Conservation (phyloP, 2,329 filamentous ascomycete genomes). For the Bipolaris bicolor region DNA sequence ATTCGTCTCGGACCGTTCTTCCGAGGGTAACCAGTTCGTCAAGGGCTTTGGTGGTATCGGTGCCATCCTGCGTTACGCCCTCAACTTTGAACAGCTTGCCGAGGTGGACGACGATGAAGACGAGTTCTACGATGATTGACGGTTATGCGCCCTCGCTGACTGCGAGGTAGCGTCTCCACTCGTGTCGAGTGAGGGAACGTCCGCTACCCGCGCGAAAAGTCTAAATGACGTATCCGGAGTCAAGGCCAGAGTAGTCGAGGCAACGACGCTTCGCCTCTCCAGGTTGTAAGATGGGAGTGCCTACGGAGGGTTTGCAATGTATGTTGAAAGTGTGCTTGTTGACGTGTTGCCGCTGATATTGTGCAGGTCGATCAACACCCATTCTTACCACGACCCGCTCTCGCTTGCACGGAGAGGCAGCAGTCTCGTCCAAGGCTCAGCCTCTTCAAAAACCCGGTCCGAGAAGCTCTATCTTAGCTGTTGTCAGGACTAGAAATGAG, state of each 20-base stretch:
- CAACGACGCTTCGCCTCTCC: conserved; percentile 48
- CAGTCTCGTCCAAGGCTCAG: conserved; percentile 23
- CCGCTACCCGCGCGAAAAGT: conserved; percentile 51
- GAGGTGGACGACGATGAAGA: conserved; percentile 79
- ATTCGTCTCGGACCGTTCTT: conserved; percentile 96
- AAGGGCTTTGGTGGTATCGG: conserved; percentile 99
- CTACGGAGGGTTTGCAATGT: conserved; percentile 47
- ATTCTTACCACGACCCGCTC: conserved; percentile 48
- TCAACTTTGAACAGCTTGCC: conserved; percentile 99
- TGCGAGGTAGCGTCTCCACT: conserved; percentile 82
- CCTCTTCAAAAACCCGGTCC: conserved; percentile 23
- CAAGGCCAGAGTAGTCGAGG: conserved; percentile 39
- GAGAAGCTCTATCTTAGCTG: conserved; percentile 25
- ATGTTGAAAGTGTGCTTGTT: conserved; percentile 11
- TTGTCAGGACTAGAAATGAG: conserved; percentile 17
- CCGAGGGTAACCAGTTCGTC: conserved; percentile 99
- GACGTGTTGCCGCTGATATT: conserved; percentile 11
- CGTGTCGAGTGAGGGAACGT: conserved; percentile 61
- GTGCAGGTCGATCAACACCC: conserved; percentile 41
- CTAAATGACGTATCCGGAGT: conserved; percentile 41
- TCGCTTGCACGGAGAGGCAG: conserved; percentile 46
- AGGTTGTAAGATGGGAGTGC: conserved; percentile 49
- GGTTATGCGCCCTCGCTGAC: conserved; percentile 81
- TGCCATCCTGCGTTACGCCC: conserved; percentile 96
- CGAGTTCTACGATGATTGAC: conserved; percentile 96